Percentiles rank a stretch among this genome's conserved stretches.
These are phyloP conservation scores for Sugiyamaella floridensis DNA, from an alignment of 805 yeast species.

Conservation along the genomic window DNA sequence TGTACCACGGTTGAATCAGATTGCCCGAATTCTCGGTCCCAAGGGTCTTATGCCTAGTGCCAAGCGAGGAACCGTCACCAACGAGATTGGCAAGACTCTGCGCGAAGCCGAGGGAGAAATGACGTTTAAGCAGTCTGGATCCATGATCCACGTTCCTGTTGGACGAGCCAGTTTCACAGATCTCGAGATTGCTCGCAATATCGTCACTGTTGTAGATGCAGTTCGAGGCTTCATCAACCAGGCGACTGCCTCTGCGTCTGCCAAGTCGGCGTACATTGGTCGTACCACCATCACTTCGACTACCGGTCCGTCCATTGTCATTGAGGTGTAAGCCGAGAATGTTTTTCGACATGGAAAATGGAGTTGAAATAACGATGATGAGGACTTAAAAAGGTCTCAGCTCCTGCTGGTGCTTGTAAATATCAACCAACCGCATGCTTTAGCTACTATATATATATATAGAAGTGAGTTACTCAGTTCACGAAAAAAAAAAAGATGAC, in stretches of 20 bases:
- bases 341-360: no score
- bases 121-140: constrained; percentile 66
- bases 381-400: no score
- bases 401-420: no score
- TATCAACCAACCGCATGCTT: no score
- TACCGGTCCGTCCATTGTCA: constrained; percentile 72
- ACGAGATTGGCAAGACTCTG: constrained; percentile 52
- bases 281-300: constrained; percentile 62
- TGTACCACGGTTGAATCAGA: constrained; percentile 47
- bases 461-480: no score
- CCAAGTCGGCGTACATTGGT: constrained; percentile 64
- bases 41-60: constrained; percentile 81
- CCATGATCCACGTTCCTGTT: constrained; percentile 54
- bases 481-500: no score
- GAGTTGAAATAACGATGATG: no score
- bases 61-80: constrained; percentile 78
- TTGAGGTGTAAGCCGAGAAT: constrained; percentile 33
- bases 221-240: constrained; percentile 34
- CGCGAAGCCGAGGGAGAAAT: constrained; percentile 54
- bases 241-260: constrained; percentile 34
- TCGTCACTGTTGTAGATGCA: constrained; percentile 59
- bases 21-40: constrained; percentile 84
- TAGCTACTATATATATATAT: no score
- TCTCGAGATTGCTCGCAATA: constrained; percentile 62
- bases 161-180: constrained; percentile 77